A percentile compares a stretch with the other conserved stretches of the same genome.
These are phyloP conservation scores for Melampsora medusae DNA, from an alignment of 1,284 basidiomycete species.

Conservation along the genomic window DNA sequence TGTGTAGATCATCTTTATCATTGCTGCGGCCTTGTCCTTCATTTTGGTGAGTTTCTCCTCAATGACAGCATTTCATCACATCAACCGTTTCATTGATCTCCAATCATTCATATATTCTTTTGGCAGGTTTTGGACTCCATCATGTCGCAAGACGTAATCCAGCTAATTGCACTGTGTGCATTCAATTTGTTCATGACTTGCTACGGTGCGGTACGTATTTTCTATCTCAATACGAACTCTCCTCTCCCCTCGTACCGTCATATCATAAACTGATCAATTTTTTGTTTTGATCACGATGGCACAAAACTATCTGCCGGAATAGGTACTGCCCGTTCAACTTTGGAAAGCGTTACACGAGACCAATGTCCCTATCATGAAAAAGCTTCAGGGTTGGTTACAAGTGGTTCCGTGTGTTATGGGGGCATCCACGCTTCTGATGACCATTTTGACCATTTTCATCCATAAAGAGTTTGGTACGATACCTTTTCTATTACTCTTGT, in stretches of 20 bases:
- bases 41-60: neutral
- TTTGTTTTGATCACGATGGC: neutral
- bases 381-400: neutral
- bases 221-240: neutral
- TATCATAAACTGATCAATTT: neutral
- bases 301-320: neutral
- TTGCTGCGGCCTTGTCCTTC: neutral
- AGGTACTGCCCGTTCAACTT: slow-evolving; percentile 1
- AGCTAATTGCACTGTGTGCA: slow-evolving; percentile 5
- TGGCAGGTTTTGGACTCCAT: slow-evolving; percentile 1
- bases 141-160: neutral
- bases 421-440: neutral
- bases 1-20: neutral
- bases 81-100: neutral
- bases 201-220: neutral
- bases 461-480: slow-evolving; percentile 12
- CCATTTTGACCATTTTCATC: neutral
- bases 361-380: neutral
- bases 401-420: slow-evolving; percentile 1
- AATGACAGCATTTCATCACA: neutral
- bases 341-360: slow-evolving; percentile 8
- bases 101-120: neutral
- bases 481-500: neutral
- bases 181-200: slow-evolving; percentile 11
- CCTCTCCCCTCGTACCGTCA: neutral